These are phyloP conservation scores for Penicillium chermesinum DNA, from an alignment of 495 filamentous ascomycete species.

Conservation along the genomic window DNA sequence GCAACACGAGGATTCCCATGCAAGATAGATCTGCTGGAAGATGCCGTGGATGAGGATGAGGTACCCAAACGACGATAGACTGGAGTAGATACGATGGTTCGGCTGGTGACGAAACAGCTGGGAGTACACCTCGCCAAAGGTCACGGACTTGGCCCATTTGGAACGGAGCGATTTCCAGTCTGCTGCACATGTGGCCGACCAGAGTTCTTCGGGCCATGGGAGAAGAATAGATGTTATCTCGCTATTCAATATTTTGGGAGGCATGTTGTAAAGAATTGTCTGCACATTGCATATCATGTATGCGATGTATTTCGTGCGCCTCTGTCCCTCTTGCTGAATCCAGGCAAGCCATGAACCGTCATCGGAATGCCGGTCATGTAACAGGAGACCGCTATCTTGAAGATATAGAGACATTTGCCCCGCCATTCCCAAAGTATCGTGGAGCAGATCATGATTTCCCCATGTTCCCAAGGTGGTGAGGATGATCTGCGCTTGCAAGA, in stretches of 20 bases:
- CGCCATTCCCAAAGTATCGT: background rate
- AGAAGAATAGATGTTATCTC: conserved; percentile 14
- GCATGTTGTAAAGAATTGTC: conserved; percentile 14
- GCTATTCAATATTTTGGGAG: conserved; percentile 12
- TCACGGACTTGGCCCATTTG: conserved; percentile 1
- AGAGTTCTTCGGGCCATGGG: conserved; percentile 11
- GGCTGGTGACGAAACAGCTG: conserved; percentile 1
- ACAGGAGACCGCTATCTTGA: background rate
- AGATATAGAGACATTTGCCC: background rate
- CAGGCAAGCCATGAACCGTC: conserved; percentile 1
- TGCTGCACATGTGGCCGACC: background rate
- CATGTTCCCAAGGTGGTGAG: conserved; percentile 3
- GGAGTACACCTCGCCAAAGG: conserved; percentile 4
- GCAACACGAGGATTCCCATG: conserved; percentile 34
- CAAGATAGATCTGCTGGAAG: conserved; percentile 27
- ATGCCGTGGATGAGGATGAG: conserved; percentile 32
- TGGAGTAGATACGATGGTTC: background rate
- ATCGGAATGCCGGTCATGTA: background rate
- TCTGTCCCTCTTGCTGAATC: conserved; percentile 1
- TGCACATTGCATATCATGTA: conserved; percentile 16
- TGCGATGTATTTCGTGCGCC: conserved; percentile 9
- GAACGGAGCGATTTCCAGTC: conserved; percentile 10
- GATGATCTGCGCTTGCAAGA: conserved; percentile 5
- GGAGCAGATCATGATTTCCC: background rate
- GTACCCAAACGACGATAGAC: conserved; percentile 24